Conservation (phyloP, 2,329 filamentous ascomycete genomes). For the Aspergillus transmontanensis region DNA sequence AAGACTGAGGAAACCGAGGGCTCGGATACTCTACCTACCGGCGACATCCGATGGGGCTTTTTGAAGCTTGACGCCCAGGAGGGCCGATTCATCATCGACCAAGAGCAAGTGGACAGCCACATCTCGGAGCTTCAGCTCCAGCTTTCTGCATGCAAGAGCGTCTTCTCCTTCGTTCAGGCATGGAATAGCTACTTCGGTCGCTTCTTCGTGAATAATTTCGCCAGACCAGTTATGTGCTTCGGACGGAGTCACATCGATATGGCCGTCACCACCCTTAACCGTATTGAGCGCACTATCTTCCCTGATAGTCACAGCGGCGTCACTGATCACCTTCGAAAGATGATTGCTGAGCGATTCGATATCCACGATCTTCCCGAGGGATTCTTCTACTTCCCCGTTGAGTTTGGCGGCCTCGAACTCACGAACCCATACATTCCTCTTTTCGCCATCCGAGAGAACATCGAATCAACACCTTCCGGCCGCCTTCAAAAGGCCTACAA, state of each 20-base stretch:
- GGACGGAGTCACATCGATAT: slow-evolving; percentile 58
- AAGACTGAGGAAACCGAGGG: slow-evolving; percentile 10
- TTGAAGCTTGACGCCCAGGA: slow-evolving; percentile 56
- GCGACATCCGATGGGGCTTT: slow-evolving; percentile 63
- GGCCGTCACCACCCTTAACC: slow-evolving; percentile 54
- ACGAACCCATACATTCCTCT: slow-evolving; percentile 54
- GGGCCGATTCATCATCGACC: slow-evolving; percentile 63
- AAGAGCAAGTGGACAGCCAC: slow-evolving; percentile 60
- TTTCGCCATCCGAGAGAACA: slow-evolving; percentile 49
- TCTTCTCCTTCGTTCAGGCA: slow-evolving; percentile 62
- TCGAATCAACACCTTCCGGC: slow-evolving; percentile 38
- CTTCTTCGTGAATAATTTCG: slow-evolving; percentile 63
- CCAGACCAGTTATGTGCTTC: slow-evolving; percentile 57
- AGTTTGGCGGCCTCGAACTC: slow-evolving; percentile 54
- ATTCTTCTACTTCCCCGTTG: slow-evolving; percentile 56
- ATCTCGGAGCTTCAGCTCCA: slow-evolving; percentile 62
- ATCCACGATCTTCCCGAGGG: slow-evolving; percentile 52
- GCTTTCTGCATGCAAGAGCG: slow-evolving; percentile 56
- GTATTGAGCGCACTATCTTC: slow-evolving; percentile 57
- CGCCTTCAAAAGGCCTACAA: slow-evolving; percentile 37
- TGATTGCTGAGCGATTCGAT: slow-evolving; percentile 56
- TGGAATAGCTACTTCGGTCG: slow-evolving; percentile 62
- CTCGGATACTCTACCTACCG: slow-evolving; percentile 47
- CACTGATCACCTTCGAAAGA: slow-evolving; percentile 57
- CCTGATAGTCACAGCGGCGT: slow-evolving; percentile 49